These are phyloP conservation scores for Glycine latifolia DNA, from an alignment of 306 rosid genomes.

Conservation along the genomic window DNA sequence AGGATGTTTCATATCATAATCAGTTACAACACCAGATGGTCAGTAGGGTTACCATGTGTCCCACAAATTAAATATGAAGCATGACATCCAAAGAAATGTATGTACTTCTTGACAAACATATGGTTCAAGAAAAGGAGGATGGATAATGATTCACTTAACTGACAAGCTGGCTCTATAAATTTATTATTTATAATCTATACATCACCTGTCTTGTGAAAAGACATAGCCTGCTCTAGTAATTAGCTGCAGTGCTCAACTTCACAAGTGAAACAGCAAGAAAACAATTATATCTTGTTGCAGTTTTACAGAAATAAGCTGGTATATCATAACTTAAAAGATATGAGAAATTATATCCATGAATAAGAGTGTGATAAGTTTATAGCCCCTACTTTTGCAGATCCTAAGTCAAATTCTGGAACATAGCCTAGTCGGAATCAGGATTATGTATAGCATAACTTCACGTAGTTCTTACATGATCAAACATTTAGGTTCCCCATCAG, in stretches of 20 bases:
- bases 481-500: not conserved
- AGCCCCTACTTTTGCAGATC: constrained; percentile 11
- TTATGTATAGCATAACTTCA: not conserved
- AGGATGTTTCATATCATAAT: constrained; percentile 4
- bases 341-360: not conserved
- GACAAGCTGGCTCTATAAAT: constrained; percentile 38
- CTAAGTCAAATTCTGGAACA: constrained; percentile 26
- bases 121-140: constrained; percentile 4
- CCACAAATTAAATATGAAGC: constrained; percentile 5
- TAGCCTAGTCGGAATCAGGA: constrained; percentile 19
- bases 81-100: not conserved
- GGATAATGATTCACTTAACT: constrained; percentile 15
- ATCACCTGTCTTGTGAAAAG: constrained; percentile 2
- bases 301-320: not conserved
- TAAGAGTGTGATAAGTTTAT: not conserved
- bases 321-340: constrained; percentile 8
- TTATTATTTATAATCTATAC: not conserved
- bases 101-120: not conserved
- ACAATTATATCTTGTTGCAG: not conserved
- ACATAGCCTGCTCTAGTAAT: constrained; percentile 15
- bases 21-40: not conserved
- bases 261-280: constrained; percentile 26
- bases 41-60: not conserved
- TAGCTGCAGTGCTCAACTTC: constrained; percentile 11
- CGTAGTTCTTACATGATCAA: constrained; percentile 8